Percentiles rank a stretch among this genome's conserved stretches.
Evolutionary conservation across 208 protist genomes (phyloP).

Genomic region (Trichomonas vaginalis): DNA sequence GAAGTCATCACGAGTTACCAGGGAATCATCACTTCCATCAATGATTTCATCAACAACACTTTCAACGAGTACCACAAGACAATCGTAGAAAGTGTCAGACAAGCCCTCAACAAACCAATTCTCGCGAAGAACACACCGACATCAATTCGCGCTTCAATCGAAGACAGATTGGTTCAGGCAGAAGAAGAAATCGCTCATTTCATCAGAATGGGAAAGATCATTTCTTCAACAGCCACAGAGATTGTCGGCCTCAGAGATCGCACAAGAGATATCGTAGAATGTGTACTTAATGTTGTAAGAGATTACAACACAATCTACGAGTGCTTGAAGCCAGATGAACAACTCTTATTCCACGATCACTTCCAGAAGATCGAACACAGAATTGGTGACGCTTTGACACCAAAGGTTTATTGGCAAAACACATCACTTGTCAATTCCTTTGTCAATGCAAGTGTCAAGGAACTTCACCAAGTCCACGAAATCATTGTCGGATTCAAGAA

Average conservation of each 20-base stretch:
- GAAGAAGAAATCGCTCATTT: not conserved
- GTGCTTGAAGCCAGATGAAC: constrained; percentile 62
- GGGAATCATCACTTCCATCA: not conserved
- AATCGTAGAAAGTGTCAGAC: not conserved
- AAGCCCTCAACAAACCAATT: not conserved
- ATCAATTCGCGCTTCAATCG: not conserved
- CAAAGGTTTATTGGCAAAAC: constrained; percentile 71
- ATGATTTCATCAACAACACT: not conserved
- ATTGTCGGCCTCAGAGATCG: constrained; percentile 64
- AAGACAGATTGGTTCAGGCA: not conserved
- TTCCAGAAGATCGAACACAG: constrained; percentile 67
- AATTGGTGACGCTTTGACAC: constrained; percentile 61
- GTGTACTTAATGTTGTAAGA: constrained; percentile 66
- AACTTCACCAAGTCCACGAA: constrained; percentile 54
- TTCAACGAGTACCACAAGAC: constrained; percentile 13
- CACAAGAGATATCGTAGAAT: constrained; percentile 65
- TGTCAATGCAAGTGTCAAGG: constrained; percentile 64
- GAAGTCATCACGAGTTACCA: not conserved
- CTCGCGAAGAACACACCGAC: not conserved
- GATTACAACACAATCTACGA: constrained; percentile 77
- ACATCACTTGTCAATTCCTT: constrained; percentile 78
- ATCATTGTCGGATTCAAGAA: constrained; percentile 74
- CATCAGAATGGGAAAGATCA: constrained; percentile 52
- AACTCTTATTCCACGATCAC: constrained; percentile 69
- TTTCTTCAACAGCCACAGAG: constrained; percentile 59